These are phyloP conservation scores for Sporothrix inflata DNA, from an alignment of 2,329 filamentous ascomycete genomes.

Conservation along the genomic window DNA sequence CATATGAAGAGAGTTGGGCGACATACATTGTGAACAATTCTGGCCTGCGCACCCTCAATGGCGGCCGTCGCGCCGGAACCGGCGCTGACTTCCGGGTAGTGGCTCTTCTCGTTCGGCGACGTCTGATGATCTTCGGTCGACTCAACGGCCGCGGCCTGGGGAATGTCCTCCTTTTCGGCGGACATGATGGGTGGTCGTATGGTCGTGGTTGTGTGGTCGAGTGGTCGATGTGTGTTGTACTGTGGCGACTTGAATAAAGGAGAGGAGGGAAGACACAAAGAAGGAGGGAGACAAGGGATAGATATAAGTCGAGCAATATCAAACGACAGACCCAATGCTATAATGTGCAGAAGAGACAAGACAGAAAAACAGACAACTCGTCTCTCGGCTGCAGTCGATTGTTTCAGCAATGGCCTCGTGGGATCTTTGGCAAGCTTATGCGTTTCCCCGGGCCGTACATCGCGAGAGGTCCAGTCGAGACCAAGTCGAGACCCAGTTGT, in stretches of 20 bases:
- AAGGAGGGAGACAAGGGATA: neutral
- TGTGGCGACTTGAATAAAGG: neutral
- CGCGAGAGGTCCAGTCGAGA: neutral
- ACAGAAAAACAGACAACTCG: neutral
- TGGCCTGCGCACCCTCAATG: slow-evolving; percentile 23
- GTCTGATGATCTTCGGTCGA: slow-evolving; percentile 7
- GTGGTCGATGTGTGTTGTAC: neutral
- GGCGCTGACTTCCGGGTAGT: slow-evolving; percentile 25
- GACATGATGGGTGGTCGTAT: neutral
- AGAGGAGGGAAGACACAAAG: neutral
- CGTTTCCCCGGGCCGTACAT: slow-evolving; percentile 1
- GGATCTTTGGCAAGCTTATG: neutral
- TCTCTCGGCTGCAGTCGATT: neutral
- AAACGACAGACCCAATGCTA: neutral
- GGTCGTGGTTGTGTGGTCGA: neutral
- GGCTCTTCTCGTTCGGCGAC: slow-evolving; percentile 9
- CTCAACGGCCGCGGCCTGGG: neutral
- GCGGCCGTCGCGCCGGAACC: slow-evolving; percentile 16
- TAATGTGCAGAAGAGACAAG: too few species aligned
- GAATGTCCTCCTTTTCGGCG: neutral
- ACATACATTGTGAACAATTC: slow-evolving; percentile 28
- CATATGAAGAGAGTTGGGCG: neutral
- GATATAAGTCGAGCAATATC: neutral
- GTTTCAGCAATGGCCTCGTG: slow-evolving; percentile 18
- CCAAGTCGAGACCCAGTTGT: neutral